Evolutionary conservation across 2,329 filamentous ascomycete species (phyloP), one percentile per base, ranked within the genome.

Genomic region (Diaporthe ilicicola): DNA sequence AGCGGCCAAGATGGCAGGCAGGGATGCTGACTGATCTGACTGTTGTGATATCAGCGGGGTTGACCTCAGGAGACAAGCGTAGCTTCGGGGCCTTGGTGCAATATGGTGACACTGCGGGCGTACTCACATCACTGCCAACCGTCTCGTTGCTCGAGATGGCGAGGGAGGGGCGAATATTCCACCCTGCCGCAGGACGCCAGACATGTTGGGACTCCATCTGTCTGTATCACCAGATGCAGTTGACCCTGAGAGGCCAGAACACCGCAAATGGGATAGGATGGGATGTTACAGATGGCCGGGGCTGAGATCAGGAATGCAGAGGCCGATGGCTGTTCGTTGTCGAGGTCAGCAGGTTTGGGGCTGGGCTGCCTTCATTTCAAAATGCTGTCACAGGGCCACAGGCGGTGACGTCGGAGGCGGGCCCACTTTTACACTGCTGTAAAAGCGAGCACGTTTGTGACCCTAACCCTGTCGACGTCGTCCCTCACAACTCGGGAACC

Each of bases 1-100:
- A 29, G 74, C 73, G 22, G 73, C 69, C 37, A 73, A 29, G 44
- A 71, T 71, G 19, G 71, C 69, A 8, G 71, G 71, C 34, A 73
- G 69, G 27, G 71, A 73, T 13, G 71, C 56, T 29, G 71, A 73
- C 44, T 67, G 54, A 42, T 68, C 66, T 22, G 71, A 67, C 71
- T 72, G 68, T 50, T 3, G n/a, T 17, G 24, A 24, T 19, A 29
- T 64, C 44, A 50, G 44, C 24, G 29, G 48, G 29, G 59, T 64
- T 13, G 24, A 17, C 27, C 32, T n/a, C 39, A 22, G 13, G n/a
- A 12, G 5, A 22, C 19, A 10, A 8, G 8, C 32, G 12, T 15
- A 54, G 55, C 37, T 8, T 32, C 15, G 29, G 22, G 39, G 22
- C n/a, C 19, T 34, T 42, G 13, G 34, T 7, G 8, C 19, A 3